Evolutionary conservation across 2,329 filamentous ascomycete species (phyloP).

Genomic region (Pyricularia pennisetigena): DNA sequence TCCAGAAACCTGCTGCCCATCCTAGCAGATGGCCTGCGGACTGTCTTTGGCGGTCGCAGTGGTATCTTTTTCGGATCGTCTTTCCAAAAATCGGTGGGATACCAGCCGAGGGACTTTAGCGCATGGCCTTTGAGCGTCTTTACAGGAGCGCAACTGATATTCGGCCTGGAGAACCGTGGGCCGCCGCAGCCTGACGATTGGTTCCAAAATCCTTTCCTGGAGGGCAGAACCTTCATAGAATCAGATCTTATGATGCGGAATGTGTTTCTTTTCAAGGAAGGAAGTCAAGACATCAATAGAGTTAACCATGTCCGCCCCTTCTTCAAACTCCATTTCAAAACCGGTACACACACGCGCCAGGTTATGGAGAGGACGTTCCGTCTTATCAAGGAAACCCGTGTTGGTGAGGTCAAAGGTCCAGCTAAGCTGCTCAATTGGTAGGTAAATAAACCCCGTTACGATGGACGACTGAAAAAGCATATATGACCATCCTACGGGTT

Average conservation of each 20-base stretch:
- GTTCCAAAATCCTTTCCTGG: background rate
- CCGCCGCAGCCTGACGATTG: background rate
- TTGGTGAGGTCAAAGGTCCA: background rate
- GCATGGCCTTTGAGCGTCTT: background rate
- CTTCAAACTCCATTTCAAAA: background rate
- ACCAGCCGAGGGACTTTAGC: background rate
- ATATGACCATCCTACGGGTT: no score
- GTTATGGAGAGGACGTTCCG: background rate
- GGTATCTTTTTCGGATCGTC: background rate
- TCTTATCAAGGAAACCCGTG: background rate
- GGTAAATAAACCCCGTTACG: no score
- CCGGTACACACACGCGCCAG: background rate
- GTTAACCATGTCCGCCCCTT: no score
- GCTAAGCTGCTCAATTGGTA: background rate
- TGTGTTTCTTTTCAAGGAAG: background rate
- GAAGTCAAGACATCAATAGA: no score
- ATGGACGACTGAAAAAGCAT: no score
- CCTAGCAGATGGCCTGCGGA: background rate
- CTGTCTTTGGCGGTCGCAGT: no score
- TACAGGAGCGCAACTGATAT: background rate
- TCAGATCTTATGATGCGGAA: background rate
- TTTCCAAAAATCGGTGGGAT: background rate
- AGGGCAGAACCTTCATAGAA: background rate
- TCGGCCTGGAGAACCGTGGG: constrained; percentile 1
- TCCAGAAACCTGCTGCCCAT: background rate